phyloP scores from a whole-genome alignment of 2,329 filamentous ascomycete genomes.

The Sphaerostilbella broomeana region DNA sequence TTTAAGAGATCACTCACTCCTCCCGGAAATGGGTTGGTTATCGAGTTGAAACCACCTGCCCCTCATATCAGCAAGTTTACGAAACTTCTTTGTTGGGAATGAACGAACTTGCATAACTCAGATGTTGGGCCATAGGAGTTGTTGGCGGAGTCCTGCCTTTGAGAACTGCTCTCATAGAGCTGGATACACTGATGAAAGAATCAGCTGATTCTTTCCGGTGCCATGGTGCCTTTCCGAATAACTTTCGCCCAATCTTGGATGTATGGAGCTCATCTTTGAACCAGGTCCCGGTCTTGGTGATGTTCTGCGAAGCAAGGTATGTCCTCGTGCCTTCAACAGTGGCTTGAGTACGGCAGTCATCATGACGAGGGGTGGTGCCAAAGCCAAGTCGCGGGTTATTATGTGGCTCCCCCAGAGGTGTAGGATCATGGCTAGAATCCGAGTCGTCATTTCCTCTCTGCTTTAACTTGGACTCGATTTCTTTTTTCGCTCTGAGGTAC shows the following conservation, averaged over 20 bases:
- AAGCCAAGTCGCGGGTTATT: neutral
- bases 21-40: constrained; percentile 27
- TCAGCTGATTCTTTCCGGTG: constrained; percentile 32
- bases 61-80: too few relatives aligned
- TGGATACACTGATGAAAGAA: constrained; percentile 34
- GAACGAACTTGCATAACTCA: constrained; percentile 13
- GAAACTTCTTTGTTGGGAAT: too few relatives aligned
- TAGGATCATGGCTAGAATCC: neutral
- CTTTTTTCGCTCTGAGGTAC: constrained; percentile 20
- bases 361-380: neutral
- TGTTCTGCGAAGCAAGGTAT: constrained; percentile 16
- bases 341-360: constrained; percentile 11
- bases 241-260: constrained; percentile 26
- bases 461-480: constrained; percentile 20
- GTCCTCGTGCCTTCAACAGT: constrained; percentile 14
- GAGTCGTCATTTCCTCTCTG: constrained; percentile 3
- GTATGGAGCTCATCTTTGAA: constrained; percentile 27
- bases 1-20: constrained; percentile 21
- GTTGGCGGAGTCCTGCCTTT: constrained; percentile 29
- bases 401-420: neutral
- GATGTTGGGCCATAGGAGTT: constrained; percentile 19
- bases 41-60: constrained; percentile 14
- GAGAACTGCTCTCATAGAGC: constrained; percentile 35
- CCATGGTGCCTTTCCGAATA: constrained; percentile 38
- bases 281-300: constrained; percentile 21